These are phyloP conservation scores for Orobanche coerulescens DNA, from an alignment of 257 asterid species.

Conservation along the genomic window DNA sequence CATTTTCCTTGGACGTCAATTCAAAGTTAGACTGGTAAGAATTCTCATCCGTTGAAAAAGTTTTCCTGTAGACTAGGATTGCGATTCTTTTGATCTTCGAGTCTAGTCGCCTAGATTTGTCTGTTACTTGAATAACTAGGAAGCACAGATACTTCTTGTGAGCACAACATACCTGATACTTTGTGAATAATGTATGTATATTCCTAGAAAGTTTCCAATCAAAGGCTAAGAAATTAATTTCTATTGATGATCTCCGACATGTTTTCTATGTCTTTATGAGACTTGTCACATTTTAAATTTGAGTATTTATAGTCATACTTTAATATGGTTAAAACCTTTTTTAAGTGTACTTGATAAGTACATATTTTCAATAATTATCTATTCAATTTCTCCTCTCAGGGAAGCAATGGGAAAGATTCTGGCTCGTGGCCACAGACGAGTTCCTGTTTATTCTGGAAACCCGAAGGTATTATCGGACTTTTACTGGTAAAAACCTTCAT, in stretches of 20 bases:
- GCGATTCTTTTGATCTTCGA: neutral
- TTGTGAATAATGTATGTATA: too few relatives aligned
- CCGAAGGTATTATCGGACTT: constrained; percentile 69
- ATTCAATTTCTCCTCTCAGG: constrained; percentile 29
- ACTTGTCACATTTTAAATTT: too few relatives aligned
- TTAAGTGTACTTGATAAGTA: too few relatives aligned
- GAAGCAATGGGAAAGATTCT: constrained; percentile 85
- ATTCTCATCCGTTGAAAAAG: neutral
- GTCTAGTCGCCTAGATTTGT: neutral
- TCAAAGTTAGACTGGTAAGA: constrained; percentile 94
- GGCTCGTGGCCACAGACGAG: constrained; percentile 94
- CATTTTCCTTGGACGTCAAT: constrained; percentile 89
- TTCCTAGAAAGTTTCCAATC: too few relatives aligned
- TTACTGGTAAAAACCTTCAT: constrained; percentile 43
- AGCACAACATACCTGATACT: too few relatives aligned
- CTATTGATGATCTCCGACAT: too few relatives aligned
- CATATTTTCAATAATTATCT: neutral
- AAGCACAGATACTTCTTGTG: neutral
- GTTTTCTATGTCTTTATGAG: too few relatives aligned
- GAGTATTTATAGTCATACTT: neutral
- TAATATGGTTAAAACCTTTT: too few relatives aligned
- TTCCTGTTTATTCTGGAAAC: constrained; percentile 81
- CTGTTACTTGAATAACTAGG: neutral
- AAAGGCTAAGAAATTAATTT: too few relatives aligned
- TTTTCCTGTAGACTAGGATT: constrained; percentile 4